These are phyloP conservation scores for Thalassiosira livingstoniorum DNA, from an alignment of 352 stramenopile genomes.

Conservation along the genomic window DNA sequence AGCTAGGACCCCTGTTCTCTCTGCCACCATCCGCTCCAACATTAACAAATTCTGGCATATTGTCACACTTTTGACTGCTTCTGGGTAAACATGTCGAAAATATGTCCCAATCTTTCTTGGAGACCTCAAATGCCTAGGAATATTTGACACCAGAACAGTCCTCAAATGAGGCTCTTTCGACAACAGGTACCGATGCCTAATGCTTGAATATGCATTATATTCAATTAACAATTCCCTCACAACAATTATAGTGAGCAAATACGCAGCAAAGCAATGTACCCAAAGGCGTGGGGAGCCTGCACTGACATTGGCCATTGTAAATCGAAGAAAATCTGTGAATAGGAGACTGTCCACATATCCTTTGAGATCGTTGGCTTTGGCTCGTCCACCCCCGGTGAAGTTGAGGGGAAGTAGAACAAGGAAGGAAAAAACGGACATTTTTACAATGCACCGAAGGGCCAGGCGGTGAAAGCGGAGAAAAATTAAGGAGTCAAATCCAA, in stretches of 20 bases:
- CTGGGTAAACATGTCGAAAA: conserved; percentile 84
- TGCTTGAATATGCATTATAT: conserved; percentile 84
- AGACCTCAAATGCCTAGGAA: conserved; percentile 80
- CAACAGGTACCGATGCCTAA: conserved; percentile 84
- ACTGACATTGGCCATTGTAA: conserved; percentile 85
- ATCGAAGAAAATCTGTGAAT: conserved; percentile 83
- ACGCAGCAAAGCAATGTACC: conserved; percentile 83
- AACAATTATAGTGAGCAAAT: conserved; percentile 83
- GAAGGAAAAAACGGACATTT: conserved; percentile 86
- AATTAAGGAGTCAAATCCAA: conserved; percentile 84
- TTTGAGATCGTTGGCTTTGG: conserved; percentile 75
- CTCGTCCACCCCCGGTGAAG: conserved; percentile 72
- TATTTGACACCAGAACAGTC: conserved; percentile 82
- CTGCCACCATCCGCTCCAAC: conserved; percentile 71
- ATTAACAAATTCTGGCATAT: conserved; percentile 85
- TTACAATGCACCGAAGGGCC: conserved; percentile 83
- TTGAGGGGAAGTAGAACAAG: conserved; percentile 82
- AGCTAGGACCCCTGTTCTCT: conserved; percentile 69
- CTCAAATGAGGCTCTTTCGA: conserved; percentile 81
- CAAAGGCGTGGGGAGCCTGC: conserved; percentile 73
- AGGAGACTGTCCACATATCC: conserved; percentile 75
- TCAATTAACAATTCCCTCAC: conserved; percentile 79
- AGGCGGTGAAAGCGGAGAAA: conserved; percentile 85
- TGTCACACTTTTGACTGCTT: conserved; percentile 79
- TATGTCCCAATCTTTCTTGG: conserved; percentile 80